Evolutionary conservation across 805 yeast species (phyloP).

Genomic region (Barnettozyma sucrosica): DNA sequence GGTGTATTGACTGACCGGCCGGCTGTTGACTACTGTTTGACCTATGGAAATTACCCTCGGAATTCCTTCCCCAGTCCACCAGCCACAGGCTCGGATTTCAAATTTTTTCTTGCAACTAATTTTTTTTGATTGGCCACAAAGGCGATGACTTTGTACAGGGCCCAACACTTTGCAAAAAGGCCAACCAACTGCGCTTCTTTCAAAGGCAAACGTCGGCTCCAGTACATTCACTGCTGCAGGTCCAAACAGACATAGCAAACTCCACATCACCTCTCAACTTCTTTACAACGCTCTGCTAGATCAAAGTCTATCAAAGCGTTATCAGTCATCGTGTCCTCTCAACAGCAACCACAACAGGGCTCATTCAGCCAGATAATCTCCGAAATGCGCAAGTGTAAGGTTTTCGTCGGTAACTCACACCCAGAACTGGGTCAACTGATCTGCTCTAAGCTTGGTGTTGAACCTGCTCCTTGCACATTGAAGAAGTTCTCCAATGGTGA

Average conservation of each 20-base stretch:
- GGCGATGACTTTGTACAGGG: not conserved
- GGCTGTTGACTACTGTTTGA: too few species aligned
- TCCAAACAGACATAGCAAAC: not conserved
- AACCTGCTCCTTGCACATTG: conserved; percentile 87
- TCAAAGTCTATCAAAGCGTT: conserved; percentile 3
- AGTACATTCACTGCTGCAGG: not conserved
- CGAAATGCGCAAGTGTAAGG: conserved; percentile 91
- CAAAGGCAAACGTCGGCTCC: conserved; percentile 1
- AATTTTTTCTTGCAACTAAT: not conserved
- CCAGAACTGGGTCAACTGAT: conserved; percentile 89
- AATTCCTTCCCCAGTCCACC: too few species aligned
- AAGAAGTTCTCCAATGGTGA: conserved; percentile 96
- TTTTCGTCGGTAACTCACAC: conserved; percentile 94
- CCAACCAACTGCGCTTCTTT: not conserved
- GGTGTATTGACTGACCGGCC: too few species aligned
- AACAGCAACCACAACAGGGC: not conserved
- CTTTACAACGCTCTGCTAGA: conserved; percentile 3
- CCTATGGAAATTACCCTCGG: not conserved
- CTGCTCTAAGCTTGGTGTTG: conserved; percentile 85
- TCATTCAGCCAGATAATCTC: not conserved
- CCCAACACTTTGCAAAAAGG: not conserved
- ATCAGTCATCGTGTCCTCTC: conserved; percentile 6
- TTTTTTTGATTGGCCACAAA: not conserved
- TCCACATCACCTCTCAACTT: not conserved
- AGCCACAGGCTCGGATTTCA: not conserved